A percentile compares a stretch with the other conserved stretches of the same genome.
Evolutionary conservation across 2,329 filamentous ascomycete genomes (phyloP).

Genomic region (Cytospora leucostoma): DNA sequence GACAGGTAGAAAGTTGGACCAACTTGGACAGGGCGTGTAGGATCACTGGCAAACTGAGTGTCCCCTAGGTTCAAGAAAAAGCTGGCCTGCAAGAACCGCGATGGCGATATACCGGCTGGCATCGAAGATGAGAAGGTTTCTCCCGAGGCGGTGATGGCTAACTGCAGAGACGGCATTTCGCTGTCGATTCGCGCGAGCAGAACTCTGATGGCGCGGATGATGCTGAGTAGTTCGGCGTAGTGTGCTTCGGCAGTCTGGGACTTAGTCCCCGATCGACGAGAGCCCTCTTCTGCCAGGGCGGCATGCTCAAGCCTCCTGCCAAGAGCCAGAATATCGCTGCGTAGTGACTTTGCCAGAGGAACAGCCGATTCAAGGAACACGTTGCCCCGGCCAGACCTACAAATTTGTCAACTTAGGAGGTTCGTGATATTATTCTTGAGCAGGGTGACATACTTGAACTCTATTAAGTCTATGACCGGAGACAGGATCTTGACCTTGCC

Average conservation of each 20-base stretch:
- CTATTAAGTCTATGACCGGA: conserved; percentile 88
- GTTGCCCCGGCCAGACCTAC: conserved; percentile 56
- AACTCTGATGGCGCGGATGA: conserved; percentile 73
- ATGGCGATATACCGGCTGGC: conserved; percentile 83
- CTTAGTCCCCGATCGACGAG: conserved; percentile 45
- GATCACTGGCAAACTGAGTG: conserved; percentile 71
- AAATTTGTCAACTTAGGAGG: conserved; percentile 30
- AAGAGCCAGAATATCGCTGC: conserved; percentile 79
- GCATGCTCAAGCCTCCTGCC: conserved; percentile 73
- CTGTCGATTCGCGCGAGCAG: conserved; percentile 82
- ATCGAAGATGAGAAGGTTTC: conserved; percentile 80
- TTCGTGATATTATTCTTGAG: neutral
- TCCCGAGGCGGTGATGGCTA: conserved; percentile 92
- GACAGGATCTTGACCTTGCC: conserved; percentile 91
- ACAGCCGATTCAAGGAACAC: conserved; percentile 78
- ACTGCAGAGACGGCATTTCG: conserved; percentile 85
- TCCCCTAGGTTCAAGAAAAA: conserved; percentile 88
- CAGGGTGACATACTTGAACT: conserved; percentile 67
- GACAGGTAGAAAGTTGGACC: conserved; percentile 85
- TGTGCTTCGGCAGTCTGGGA: conserved; percentile 56
- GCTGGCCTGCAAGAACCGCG: conserved; percentile 86
- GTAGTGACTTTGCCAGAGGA: conserved; percentile 76
- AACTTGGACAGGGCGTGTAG: conserved; percentile 70
- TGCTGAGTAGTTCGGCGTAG: conserved; percentile 64
- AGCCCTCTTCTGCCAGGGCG: conserved; percentile 62